Base-by-base conservation (phyloP, 176 grass and related monocot genomes). In the Avena atlantica region DNA sequence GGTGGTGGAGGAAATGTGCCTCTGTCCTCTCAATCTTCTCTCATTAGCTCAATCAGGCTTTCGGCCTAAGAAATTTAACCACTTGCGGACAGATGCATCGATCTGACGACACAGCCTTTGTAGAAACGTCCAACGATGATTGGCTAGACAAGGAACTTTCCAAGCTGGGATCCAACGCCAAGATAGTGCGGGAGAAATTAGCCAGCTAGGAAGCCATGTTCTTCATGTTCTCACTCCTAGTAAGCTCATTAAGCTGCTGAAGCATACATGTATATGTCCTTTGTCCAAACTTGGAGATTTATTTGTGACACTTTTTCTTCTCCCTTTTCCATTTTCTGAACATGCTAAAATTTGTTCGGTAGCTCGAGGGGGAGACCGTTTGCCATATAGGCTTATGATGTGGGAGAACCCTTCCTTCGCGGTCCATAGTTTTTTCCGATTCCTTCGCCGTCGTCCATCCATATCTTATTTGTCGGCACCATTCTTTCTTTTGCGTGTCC, bases 61-160 rank as follows among this genome's bases (percentile, higher is more conserved):
- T 76, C 73, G 73, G 73, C 73, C 24, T 76, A 76, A 52, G 73
- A 50, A 76, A 76, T 11, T 74, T 76, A 76, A 9, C 73, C 74
- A 77, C 50, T 76, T 76, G 74, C 13, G 25, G 68, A 55, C 2
- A 77, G 50, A 5, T 34, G 31, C 64, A 56, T 17, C 34, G 74
- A 52, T 34, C 74, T 56, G 25, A 56, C 25, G 14, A 40, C 13
- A 31, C 15, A 20, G 25, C 74, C 36, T 77, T 77, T 55, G 25
- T 29, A 77, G 49, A 29, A 76, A 76, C 24, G 48, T 13, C 13
- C 72, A 19, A 53, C 73, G 25, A 56, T 77, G 74, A 77, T 34
- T 77, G 25, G 50, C 4, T 56, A 52, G 8, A 12, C 51, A 9
- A 29, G 8, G 3, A 56, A 34, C 74, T 77, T 77, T 77, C 25